phyloP scores from a whole-genome alignment of 2,329 filamentous ascomycete species.

The Penicillium concentricum region DNA sequence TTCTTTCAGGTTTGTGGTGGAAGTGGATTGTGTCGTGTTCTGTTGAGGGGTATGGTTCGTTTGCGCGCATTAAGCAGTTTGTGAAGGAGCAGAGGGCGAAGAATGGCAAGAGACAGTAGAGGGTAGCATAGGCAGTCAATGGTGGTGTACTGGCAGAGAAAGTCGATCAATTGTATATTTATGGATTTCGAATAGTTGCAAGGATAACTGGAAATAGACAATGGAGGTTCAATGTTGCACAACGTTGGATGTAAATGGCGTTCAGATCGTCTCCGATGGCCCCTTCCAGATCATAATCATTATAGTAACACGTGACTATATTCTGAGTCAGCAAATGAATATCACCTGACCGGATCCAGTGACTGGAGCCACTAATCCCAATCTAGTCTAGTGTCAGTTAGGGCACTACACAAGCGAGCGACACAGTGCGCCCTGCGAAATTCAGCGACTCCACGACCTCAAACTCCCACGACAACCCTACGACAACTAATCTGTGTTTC shows the following conservation, averaged over 20 bases:
- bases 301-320: not conserved
- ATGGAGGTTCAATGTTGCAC: not conserved
- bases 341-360: slow-evolving; percentile 23
- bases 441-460: slow-evolving; percentile 43
- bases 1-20: slow-evolving; percentile 52
- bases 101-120: slow-evolving; percentile 27
- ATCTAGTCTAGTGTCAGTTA: slow-evolving; percentile 36
- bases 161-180: not conserved
- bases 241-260: not conserved
- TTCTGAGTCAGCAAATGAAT: slow-evolving; percentile 12
- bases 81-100: slow-evolving; percentile 43
- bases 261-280: not conserved
- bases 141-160: not conserved
- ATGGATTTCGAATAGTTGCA: not conserved
- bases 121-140: not conserved
- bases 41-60: slow-evolving; percentile 54
- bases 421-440: slow-evolving; percentile 42
- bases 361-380: slow-evolving; percentile 18
- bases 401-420: slow-evolving; percentile 47
- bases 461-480: slow-evolving; percentile 42
- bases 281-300: not conserved
- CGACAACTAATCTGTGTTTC: slow-evolving; percentile 43
- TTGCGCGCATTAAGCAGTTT: slow-evolving; percentile 47
- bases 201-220: not conserved
- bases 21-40: slow-evolving; percentile 53